Conservation (phyloP, 164 flowering plant species). For the Tinospora cordifolia region DNA sequence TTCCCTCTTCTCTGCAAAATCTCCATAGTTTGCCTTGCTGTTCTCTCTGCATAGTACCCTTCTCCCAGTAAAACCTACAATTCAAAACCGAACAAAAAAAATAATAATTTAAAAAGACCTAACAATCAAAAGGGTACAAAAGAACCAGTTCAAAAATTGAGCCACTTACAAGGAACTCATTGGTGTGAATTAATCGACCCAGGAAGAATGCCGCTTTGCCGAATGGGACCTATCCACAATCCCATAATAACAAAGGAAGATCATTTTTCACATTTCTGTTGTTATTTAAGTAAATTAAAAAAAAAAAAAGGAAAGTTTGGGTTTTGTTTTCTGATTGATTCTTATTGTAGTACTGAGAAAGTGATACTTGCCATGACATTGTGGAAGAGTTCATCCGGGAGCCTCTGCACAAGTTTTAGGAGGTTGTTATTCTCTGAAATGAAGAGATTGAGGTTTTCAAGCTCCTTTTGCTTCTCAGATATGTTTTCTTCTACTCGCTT, state of each 20-base stretch:
- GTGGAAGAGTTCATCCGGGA: constrained; percentile 80
- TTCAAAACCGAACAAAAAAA: not conserved
- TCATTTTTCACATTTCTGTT: not conserved
- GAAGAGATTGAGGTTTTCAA: constrained; percentile 41
- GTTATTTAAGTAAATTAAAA: not conserved
- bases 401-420: constrained; percentile 61
- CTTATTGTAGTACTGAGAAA: not conserved
- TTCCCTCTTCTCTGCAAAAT: constrained; percentile 78
- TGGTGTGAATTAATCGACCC: constrained; percentile 80
- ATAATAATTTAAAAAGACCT: not conserved
- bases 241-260: not conserved
- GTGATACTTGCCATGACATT: constrained; percentile 49
- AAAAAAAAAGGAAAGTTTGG: not conserved
- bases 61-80: constrained; percentile 85
- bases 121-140: not conserved
- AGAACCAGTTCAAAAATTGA: not conserved
- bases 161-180: constrained; percentile 61
- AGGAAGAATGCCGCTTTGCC: constrained; percentile 91
- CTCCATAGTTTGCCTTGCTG: constrained; percentile 74
- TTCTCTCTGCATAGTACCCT: constrained; percentile 73
- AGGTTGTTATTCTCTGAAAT: constrained; percentile 53
- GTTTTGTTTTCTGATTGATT: too few relatives aligned
- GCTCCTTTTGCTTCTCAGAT: constrained; percentile 35
- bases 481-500: constrained; percentile 47
- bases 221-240: constrained; percentile 61